phyloP scores from a whole-genome alignment of 1,284 basidiomycete species.

The Golubevia sp. region DNA sequence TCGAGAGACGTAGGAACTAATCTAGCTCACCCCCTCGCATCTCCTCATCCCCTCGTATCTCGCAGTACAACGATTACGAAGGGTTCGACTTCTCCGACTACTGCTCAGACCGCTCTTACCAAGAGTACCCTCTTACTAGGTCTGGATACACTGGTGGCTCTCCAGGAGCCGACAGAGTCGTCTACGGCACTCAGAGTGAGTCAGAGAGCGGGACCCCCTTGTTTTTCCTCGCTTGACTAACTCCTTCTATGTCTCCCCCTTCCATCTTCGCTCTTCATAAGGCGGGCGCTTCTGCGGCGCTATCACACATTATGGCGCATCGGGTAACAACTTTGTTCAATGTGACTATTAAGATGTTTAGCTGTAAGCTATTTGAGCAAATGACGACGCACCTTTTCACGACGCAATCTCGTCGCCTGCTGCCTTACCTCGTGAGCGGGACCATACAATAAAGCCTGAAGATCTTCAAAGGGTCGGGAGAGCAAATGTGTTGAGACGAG shows the following conservation, averaged over 20 bases:
- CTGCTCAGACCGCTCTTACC: constrained; percentile 21
- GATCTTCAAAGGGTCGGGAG: too few species aligned
- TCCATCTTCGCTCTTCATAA: constrained; percentile 1
- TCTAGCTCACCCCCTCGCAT: not conserved
- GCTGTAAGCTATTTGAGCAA: too few species aligned
- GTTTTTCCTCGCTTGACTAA: not conserved
- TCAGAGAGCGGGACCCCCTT: constrained; percentile 21
- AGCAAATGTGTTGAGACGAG: too few species aligned
- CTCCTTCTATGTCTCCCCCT: constrained; percentile 4
- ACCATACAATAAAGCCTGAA: too few species aligned
- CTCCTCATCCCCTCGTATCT: constrained; percentile 24
- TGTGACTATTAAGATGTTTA: constrained; percentile 40
- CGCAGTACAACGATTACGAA: constrained; percentile 33
- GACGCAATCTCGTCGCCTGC: too few species aligned
- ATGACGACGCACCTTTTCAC: too few species aligned
- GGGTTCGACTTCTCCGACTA: constrained; percentile 41
- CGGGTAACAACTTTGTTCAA: constrained; percentile 34
- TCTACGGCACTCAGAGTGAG: constrained; percentile 23
- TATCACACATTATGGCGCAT: constrained; percentile 39
- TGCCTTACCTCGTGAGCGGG: too few species aligned
- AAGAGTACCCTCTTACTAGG: constrained; percentile 16
- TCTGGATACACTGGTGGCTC: constrained; percentile 32
- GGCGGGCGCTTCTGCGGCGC: not conserved
- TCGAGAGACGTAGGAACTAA: too few species aligned
- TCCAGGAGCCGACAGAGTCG: constrained; percentile 38